A percentile compares a stretch with the other conserved stretches of the same genome.
phyloP scores from a whole-genome alignment of 2,329 filamentous ascomycete genomes.

The Bipolaris cookei region DNA sequence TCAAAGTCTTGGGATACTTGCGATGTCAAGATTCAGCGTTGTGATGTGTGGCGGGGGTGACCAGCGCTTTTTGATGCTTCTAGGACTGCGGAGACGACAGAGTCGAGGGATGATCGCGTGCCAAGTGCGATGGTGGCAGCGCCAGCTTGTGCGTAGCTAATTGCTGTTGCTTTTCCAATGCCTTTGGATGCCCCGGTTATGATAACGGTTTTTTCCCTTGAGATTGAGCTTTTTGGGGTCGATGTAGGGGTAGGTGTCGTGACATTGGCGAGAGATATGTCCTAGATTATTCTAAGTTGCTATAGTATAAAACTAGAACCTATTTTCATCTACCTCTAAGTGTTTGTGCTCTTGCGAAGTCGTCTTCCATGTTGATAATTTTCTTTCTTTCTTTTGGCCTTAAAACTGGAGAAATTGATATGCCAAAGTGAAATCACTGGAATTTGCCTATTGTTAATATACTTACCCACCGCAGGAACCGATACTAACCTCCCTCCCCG shows the following conservation, averaged over 20 bases:
- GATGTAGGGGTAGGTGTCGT: conserved; percentile 63
- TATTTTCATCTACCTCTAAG: too few species aligned
- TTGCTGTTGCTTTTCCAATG: conserved; percentile 60
- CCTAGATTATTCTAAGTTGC: too few species aligned
- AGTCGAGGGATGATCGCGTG: conserved; percentile 55
- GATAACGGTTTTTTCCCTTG: conserved; percentile 53
- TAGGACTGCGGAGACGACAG: conserved; percentile 46
- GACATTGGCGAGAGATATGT: too few species aligned
- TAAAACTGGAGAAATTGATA: too few species aligned
- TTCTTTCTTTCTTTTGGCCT: too few species aligned
- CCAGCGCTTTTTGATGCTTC: conserved; percentile 44
- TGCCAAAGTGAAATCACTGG: neutral
- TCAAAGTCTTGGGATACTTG: conserved; percentile 33
- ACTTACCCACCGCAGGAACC: too few species aligned
- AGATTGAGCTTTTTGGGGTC: conserved; percentile 43
- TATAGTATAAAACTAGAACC: too few species aligned
- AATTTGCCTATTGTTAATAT: too few species aligned
- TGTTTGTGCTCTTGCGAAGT: neutral
- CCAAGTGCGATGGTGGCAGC: conserved; percentile 61
- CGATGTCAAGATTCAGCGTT: conserved; percentile 54
- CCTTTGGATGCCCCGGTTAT: conserved; percentile 64
- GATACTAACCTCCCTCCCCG: too few species aligned
- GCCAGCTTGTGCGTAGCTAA: conserved; percentile 63
- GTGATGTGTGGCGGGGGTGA: conserved; percentile 48
- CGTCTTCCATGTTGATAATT: neutral